A percentile compares a stretch with the other conserved stretches of the same genome.
These are phyloP conservation scores for Saturnispora galanensis DNA, from an alignment of 805 yeast genomes.

Conservation along the genomic window DNA sequence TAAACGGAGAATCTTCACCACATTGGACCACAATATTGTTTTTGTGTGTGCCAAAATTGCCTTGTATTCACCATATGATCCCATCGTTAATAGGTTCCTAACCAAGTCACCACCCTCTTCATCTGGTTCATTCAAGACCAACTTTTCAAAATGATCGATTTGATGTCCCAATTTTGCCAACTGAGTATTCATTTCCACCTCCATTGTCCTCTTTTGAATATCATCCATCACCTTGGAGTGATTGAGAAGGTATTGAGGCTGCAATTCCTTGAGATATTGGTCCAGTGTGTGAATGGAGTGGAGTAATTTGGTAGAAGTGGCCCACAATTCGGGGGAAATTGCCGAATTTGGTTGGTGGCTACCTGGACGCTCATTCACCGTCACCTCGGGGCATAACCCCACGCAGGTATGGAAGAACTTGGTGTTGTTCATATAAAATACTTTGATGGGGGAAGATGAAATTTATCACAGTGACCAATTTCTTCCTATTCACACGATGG, in stretches of 20 bases:
- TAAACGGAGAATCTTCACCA: slow-evolving; percentile 39
- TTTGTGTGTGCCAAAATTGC: slow-evolving; percentile 30
- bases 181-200: slow-evolving; percentile 20
- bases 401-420: slow-evolving; percentile 7
- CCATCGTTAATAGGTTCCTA: slow-evolving; percentile 24
- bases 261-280: slow-evolving; percentile 20
- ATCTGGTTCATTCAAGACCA: background rate
- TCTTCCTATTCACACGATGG: background rate
- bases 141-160: slow-evolving; percentile 13
- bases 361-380: background rate
- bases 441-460: background rate
- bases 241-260: slow-evolving; percentile 28
- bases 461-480: too few species aligned
- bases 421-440: slow-evolving; percentile 3
- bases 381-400: background rate
- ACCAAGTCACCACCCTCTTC: slow-evolving; percentile 10
- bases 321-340: background rate
- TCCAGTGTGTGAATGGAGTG: slow-evolving; percentile 3
- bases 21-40: slow-evolving; percentile 37
- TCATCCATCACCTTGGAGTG: slow-evolving; percentile 20
- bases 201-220: slow-evolving; percentile 20
- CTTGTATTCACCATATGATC: slow-evolving; percentile 29
- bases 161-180: slow-evolving; percentile 16
- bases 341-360: too few species aligned
- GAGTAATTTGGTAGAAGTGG: slow-evolving; percentile 1